A percentile compares a stretch with the other conserved stretches of the same genome.
phyloP scores from a whole-genome alignment of 225 moss, liverwort and hornwort genomes.

The Asterella californica region DNA sequence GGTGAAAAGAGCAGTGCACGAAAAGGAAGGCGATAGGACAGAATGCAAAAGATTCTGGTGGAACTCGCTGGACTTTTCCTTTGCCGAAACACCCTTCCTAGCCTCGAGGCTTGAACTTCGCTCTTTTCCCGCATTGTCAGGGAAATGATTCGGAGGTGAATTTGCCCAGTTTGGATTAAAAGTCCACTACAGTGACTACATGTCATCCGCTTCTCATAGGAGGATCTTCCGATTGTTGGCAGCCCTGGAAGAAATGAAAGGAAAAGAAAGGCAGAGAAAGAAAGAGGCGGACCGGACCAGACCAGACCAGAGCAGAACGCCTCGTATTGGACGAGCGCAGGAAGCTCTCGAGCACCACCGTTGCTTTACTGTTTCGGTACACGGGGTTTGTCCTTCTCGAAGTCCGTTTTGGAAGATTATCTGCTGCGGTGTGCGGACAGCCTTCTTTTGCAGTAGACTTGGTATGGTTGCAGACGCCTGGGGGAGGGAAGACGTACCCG shows the following conservation, averaged over 20 bases:
- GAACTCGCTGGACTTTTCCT: background rate
- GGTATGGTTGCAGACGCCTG: background rate
- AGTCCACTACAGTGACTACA: background rate
- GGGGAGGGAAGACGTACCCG: background rate
- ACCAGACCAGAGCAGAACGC: background rate
- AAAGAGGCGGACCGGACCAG: background rate
- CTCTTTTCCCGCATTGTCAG: background rate
- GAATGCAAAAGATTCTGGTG: background rate
- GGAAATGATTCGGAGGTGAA: background rate
- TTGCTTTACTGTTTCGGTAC: background rate
- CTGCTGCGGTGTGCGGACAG: slow-evolving; percentile 5
- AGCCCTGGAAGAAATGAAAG: background rate
- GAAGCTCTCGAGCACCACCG: background rate
- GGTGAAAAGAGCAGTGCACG: background rate
- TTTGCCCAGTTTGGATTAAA: background rate
- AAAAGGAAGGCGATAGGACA: slow-evolving; percentile 5
- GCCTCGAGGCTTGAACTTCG: no score
- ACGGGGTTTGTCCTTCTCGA: background rate
- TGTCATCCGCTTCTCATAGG: background rate
- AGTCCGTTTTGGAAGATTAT: background rate
- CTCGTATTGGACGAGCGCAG: no score
- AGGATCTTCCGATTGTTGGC: no score
- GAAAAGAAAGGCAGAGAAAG: no score
- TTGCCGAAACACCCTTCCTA: background rate
- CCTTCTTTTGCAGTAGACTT: slow-evolving; percentile 1